Evolutionary conservation across 169 alveolate species (phyloP).

Genomic region (Plasmodium relictum): DNA sequence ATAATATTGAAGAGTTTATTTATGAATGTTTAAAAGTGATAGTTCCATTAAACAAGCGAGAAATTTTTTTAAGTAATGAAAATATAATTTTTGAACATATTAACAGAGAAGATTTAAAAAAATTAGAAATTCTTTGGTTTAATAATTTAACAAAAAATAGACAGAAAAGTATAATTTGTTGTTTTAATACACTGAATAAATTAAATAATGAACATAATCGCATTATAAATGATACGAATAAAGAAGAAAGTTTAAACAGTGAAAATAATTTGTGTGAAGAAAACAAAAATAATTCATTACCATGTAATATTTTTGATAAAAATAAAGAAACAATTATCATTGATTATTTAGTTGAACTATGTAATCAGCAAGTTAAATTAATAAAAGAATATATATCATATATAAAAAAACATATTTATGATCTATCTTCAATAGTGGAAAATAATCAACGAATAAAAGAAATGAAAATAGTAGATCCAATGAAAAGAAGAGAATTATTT

Average conservation of each 20-base stretch:
- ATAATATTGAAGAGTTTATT: slow-evolving; percentile 57
- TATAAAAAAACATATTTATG: slow-evolving; percentile 48
- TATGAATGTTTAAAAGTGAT: slow-evolving; percentile 57
- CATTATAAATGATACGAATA: background rate
- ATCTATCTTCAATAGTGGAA: slow-evolving; percentile 47
- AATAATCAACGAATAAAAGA: slow-evolving; percentile 67
- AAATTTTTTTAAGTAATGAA: slow-evolving; percentile 24
- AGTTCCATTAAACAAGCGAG: slow-evolving; percentile 41
- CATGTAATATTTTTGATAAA: slow-evolving; percentile 16
- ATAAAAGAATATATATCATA: slow-evolving; percentile 54
- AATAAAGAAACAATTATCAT: slow-evolving; percentile 47
- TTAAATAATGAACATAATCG: background rate
- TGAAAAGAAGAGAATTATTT: slow-evolving; percentile 72
- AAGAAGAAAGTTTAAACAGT: background rate
- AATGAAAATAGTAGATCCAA: slow-evolving; percentile 57
- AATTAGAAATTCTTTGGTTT: slow-evolving; percentile 59
- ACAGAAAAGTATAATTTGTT: slow-evolving; percentile 43
- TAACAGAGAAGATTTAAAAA: slow-evolving; percentile 42
- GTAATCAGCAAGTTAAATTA: slow-evolving; percentile 52
- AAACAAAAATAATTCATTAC: background rate
- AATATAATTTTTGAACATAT: slow-evolving; percentile 49
- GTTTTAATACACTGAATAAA: slow-evolving; percentile 44
- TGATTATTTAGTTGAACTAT: slow-evolving; percentile 37
- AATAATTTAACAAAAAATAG: slow-evolving; percentile 50
- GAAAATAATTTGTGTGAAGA: background rate